phyloP scores from a whole-genome alignment of 164 flowering plant genomes.

The Protea cynaroides region DNA sequence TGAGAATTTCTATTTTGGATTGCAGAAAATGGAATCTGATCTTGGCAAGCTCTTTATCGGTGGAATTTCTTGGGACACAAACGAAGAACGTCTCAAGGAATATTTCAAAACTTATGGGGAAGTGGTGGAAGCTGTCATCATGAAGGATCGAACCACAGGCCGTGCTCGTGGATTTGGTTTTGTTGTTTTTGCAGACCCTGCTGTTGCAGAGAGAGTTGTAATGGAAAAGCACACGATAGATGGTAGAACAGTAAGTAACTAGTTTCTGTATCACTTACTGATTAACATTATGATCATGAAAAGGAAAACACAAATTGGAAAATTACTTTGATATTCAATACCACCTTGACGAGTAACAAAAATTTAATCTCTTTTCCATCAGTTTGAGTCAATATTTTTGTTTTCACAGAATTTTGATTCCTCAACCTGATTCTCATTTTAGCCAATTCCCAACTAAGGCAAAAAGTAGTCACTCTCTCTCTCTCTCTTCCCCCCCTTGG shows the following conservation, averaged over 20 bases:
- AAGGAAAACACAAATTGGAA: neutral
- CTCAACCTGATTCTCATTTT: neutral
- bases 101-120: constrained; percentile 74
- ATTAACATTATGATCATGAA: neutral
- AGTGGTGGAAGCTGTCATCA: constrained; percentile 83
- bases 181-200: constrained; percentile 77
- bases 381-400: neutral
- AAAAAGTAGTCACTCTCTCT: neutral
- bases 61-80: constrained; percentile 91
- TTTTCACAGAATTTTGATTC: neutral
- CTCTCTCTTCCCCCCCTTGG: neutral
- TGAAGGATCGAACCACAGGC: constrained; percentile 83
- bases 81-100: constrained; percentile 73
- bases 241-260: constrained; percentile 70
- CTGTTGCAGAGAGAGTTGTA: constrained; percentile 77
- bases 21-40: constrained; percentile 73
- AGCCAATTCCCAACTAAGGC: neutral
- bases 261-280: neutral
- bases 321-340: neutral
- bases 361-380: neutral
- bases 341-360: neutral
- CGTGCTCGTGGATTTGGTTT: constrained; percentile 95
- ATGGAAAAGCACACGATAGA: constrained; percentile 77
- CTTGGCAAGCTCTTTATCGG: constrained; percentile 90
- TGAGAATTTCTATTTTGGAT: constrained; percentile 12